These are phyloP conservation scores for Phytophthora pseudosyringae DNA, from an alignment of 352 stramenopile genomes.

Conservation along the genomic window DNA sequence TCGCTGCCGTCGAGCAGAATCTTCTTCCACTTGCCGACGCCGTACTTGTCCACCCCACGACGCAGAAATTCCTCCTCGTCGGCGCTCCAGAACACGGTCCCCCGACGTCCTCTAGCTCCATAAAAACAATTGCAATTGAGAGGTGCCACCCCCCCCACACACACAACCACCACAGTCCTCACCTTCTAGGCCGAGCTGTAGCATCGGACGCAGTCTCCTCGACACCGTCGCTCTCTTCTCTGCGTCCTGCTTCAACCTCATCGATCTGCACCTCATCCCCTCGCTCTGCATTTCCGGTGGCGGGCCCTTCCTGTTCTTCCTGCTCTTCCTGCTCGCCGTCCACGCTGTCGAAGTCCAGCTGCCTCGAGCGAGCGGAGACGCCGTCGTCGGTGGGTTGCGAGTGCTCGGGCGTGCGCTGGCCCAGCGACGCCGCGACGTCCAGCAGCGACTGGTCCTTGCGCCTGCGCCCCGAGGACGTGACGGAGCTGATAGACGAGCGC, in stretches of 20 bases:
- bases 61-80: conserved; percentile 54
- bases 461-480: conserved; percentile 23
- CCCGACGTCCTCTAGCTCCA: conserved; percentile 26
- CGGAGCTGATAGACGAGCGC: conserved; percentile 32
- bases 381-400: conserved; percentile 10
- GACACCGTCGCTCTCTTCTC: not conserved
- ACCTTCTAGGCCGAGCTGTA: conserved; percentile 2
- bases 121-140: not conserved
- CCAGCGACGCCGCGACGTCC: conserved; percentile 26
- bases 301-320: not conserved
- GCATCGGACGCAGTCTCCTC: not conserved
- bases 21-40: conserved; percentile 51
- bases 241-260: not conserved
- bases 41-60: conserved; percentile 46
- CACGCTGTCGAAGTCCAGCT: conserved; percentile 43
- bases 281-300: not conserved
- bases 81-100: conserved; percentile 46
- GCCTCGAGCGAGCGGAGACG: conserved; percentile 31
- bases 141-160: not conserved
- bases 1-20: conserved; percentile 46
- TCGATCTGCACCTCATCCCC: not conserved
- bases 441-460: conserved; percentile 31
- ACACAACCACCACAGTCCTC: not conserved
- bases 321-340: conserved; percentile 6
- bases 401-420: conserved; percentile 14